Conservation (phyloP, 257 asterid genomes). For the Scutellaria baicalensis region DNA sequence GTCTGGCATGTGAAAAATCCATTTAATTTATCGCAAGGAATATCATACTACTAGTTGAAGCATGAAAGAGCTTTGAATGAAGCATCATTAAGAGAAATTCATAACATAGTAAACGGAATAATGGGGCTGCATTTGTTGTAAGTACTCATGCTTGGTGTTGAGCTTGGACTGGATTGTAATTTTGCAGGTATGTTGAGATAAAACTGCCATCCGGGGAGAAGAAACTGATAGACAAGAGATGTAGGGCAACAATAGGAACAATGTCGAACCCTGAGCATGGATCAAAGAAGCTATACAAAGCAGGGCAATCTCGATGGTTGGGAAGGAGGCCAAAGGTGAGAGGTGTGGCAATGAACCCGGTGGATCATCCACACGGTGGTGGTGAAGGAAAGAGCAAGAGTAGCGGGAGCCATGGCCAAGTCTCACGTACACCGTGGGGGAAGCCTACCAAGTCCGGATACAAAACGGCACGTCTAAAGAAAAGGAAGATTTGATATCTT, state of each 20-base stretch:
- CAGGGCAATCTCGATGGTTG: slow-evolving; percentile 76
- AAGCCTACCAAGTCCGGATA: slow-evolving; percentile 84
- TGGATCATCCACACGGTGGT: slow-evolving; percentile 90
- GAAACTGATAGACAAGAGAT: slow-evolving; percentile 57
- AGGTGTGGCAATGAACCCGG: slow-evolving; percentile 92
- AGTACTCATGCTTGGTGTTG: not conserved
- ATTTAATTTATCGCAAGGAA: not conserved
- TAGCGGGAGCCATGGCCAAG: slow-evolving; percentile 62
- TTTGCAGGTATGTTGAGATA: slow-evolving; percentile 54
- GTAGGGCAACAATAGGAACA: slow-evolving; percentile 60
- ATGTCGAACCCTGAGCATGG: slow-evolving; percentile 55
- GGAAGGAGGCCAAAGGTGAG: slow-evolving; percentile 76
- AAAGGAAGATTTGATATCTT: slow-evolving; percentile 30
- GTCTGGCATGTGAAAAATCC: not conserved
- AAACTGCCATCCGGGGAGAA: slow-evolving; percentile 68
- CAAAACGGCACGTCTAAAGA: slow-evolving; percentile 70
- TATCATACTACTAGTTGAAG: not conserved
- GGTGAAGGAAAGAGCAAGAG: slow-evolving; percentile 96
- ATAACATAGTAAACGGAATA: not conserved
- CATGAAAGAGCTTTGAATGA: not conserved
- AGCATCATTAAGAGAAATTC: not conserved
- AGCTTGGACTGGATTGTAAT: not conserved
- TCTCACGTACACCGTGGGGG: slow-evolving; percentile 75
- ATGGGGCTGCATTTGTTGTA: not conserved
- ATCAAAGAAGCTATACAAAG: slow-evolving; percentile 68